Base-by-base conservation (phyloP, 1,284 basidiomycete species). In the Rhodotorula sp. region DNA sequence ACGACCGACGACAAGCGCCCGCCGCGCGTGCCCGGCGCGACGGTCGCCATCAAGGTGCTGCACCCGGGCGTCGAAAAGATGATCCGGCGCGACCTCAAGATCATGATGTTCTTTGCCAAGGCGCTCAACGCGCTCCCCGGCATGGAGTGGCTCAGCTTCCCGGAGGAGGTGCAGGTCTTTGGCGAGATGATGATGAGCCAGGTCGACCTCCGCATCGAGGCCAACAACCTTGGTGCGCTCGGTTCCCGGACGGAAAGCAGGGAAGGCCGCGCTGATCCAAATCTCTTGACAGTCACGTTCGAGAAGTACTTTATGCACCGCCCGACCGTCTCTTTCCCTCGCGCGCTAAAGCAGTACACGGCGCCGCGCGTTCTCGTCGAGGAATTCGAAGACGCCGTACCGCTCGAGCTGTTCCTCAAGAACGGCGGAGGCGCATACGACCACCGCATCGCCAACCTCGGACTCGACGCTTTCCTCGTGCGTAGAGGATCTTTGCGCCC, bases 151-250 rank as follows among this genome's bases (percentile, higher is more conserved):
- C 83, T 99, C 52, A 97, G 93, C 16, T 87, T 99, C 17, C 93
- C 94, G 0, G 93, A 99, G 79, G 97, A 99, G 81, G 96, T 98
- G 7, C 84, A 88, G 17, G 93, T 96, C 0, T 99, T 99, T 80
- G 92, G 95, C 5, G 84, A 86, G n/a, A 96, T 99, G 92, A 99
- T 99, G 97, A 87, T 89, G 79, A 90, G 89, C 77, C 97, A 99
- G 82, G 86, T 99, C 52, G 93, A 99, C 81, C 83, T 99, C 64
- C 86, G 93, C 44, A 87, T 91, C 76, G 97, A 99, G 81, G 94
- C 91, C 0, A 87, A 91, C 73, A 97, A 99, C 81, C 84, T 99
- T 67, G 64, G 70, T 72, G 7, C 23, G 67, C n/a, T n/a, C n/a
- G n/a, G n/a, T n/a, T n/a, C n/a, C n/a, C n/a, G n/a, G n/a, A n/a